Evolutionary conservation across 805 yeast genomes (phyloP).

Genomic region (Blastobotrys chiropterorum): DNA sequence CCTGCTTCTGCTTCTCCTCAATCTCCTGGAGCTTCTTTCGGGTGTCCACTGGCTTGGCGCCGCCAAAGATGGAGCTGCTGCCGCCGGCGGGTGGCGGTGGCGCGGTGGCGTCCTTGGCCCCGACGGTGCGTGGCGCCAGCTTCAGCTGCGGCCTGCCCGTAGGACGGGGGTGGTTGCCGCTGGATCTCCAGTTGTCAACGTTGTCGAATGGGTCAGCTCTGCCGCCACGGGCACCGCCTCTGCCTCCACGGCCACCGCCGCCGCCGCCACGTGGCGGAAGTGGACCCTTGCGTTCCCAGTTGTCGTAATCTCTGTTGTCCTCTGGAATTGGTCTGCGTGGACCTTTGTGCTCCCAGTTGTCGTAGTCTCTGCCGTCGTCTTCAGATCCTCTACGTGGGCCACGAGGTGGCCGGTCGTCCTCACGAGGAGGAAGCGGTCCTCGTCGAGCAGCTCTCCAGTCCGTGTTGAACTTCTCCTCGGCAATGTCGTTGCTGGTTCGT

Average conservation of each 20-base stretch:
- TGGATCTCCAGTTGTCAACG: constrained; percentile 32
- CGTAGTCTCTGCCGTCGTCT: constrained; percentile 20
- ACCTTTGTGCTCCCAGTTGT: constrained; percentile 35
- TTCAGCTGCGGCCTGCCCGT: constrained; percentile 33
- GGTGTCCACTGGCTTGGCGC: constrained; percentile 81
- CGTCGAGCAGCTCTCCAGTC: constrained; percentile 24
- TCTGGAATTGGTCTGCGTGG: constrained; percentile 26
- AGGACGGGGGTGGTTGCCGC: constrained; percentile 20
- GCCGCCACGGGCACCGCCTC: constrained; percentile 40
- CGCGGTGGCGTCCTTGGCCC: constrained; percentile 19
- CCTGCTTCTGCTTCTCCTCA: constrained; percentile 35
- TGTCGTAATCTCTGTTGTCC: constrained; percentile 45
- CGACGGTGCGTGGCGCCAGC: constrained; percentile 30
- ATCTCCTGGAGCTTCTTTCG: constrained; percentile 57
- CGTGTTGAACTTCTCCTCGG: constrained; percentile 36
- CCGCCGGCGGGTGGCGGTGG: constrained; percentile 28
- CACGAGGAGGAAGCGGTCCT: constrained; percentile 25
- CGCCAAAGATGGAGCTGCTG: constrained; percentile 57
- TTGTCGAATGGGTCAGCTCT: constrained; percentile 17
- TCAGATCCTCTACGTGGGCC: constrained; percentile 27
- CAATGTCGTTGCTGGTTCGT: constrained; percentile 33
- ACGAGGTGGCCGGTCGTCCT: constrained; percentile 35
- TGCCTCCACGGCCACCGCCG: constrained; percentile 39
- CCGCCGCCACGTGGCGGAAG: constrained; percentile 23
- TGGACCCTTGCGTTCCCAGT: constrained; percentile 32